phyloP scores from a whole-genome alignment of 169 alveolate genomes.

The Plasmodium vinckei region DNA sequence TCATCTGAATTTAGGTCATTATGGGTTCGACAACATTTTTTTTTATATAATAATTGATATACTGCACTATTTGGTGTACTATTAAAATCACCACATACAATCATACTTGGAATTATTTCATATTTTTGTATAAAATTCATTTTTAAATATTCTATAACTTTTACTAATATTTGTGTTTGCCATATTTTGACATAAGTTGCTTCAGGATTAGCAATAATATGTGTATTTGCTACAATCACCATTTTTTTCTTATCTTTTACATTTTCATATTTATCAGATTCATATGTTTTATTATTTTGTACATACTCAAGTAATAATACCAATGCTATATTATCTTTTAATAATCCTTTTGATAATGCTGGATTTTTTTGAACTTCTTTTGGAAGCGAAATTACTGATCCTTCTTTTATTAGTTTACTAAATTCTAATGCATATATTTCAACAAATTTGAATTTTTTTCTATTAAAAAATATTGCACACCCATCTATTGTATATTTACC shows the following conservation, averaged over 20 bases:
- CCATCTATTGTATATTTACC: slow-evolving; percentile 87
- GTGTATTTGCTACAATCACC: slow-evolving; percentile 84
- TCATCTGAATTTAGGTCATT: slow-evolving; percentile 79
- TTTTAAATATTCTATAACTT: slow-evolving; percentile 80
- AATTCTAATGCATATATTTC: slow-evolving; percentile 85
- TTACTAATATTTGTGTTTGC: slow-evolving; percentile 85
- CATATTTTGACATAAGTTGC: slow-evolving; percentile 85
- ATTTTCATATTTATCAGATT: slow-evolving; percentile 3
- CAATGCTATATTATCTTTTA: slow-evolving; percentile 87
- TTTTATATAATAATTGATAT: slow-evolving; percentile 82
- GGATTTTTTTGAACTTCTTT: slow-evolving; percentile 81
- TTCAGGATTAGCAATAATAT: slow-evolving; percentile 85
- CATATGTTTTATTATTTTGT: slow-evolving; percentile 53
- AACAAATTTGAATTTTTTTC: slow-evolving; percentile 79
- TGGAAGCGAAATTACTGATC: slow-evolving; percentile 81
- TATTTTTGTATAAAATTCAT: slow-evolving; percentile 76
- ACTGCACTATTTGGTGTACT: slow-evolving; percentile 87
- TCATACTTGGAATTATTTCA: slow-evolving; percentile 81
- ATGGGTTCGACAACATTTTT: slow-evolving; percentile 82
- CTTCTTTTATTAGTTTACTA: slow-evolving; percentile 82
- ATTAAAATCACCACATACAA: slow-evolving; percentile 84
- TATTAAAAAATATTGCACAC: slow-evolving; percentile 85
- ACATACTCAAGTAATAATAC: slow-evolving; percentile 78
- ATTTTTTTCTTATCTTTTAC: slow-evolving; percentile 28
- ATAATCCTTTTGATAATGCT: slow-evolving; percentile 77